Evolutionary conservation across 2,329 filamentous ascomycete species (phyloP).

Genomic region (Fusarium oxysporum): DNA sequence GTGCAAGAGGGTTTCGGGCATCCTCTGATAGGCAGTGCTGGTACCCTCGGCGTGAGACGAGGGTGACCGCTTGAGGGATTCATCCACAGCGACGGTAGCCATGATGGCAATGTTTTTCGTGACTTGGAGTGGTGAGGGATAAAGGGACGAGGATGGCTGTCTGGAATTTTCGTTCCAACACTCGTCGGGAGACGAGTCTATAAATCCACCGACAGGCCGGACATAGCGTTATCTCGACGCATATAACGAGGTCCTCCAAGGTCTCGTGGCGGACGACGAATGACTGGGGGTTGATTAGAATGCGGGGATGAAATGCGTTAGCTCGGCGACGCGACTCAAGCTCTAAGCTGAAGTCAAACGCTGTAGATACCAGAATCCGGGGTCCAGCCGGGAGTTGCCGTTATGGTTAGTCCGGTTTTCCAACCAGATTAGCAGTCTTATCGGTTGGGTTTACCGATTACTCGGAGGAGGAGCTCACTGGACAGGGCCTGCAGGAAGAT

Average conservation of each 20-base stretch:
- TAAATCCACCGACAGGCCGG: slow-evolving; percentile 5
- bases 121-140: neutral
- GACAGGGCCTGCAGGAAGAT: neutral
- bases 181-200: neutral
- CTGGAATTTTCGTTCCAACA: too few species aligned
- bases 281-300: slow-evolving; percentile 4
- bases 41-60: slow-evolving; percentile 20
- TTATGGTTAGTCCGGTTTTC: neutral
- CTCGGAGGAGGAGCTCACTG: slow-evolving; percentile 9
- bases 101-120: neutral
- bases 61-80: neutral
- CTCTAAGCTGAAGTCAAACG: neutral
- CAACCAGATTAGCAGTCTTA: neutral
- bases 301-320: neutral
- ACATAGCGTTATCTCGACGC: slow-evolving; percentile 14
- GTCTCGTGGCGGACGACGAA: neutral
- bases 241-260: neutral
- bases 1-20: slow-evolving; percentile 20
- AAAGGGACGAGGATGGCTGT: neutral
- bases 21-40: slow-evolving; percentile 17
- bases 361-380: slow-evolving; percentile 3
- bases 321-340: neutral
- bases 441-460: neutral
- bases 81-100: slow-evolving; percentile 11
- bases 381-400: slow-evolving; percentile 10